Evolutionary conservation across 2,329 filamentous ascomycete species (phyloP).

Genomic region (Sporothrix phasma): DNA sequence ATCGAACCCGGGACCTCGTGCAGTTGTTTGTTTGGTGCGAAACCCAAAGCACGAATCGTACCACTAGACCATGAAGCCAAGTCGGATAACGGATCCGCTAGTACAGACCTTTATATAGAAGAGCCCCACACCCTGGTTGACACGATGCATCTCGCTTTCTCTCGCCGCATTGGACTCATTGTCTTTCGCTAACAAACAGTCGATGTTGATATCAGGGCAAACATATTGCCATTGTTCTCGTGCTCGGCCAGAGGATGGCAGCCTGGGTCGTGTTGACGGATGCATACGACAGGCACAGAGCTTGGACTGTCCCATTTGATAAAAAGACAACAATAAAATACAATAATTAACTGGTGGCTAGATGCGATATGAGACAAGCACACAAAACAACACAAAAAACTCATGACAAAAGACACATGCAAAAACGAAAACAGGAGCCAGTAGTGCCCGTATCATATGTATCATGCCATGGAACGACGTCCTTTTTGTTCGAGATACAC

Average conservation of each 20-base stretch:
- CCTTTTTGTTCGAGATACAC: neutral
- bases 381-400: neutral
- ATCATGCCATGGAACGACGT: slow-evolving; percentile 1
- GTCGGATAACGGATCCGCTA: neutral
- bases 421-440: neutral
- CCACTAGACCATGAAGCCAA: slow-evolving; percentile 19
- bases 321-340: no score
- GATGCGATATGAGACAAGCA: neutral
- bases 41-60: slow-evolving; percentile 21
- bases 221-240: no score
- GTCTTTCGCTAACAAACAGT: no score
- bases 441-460: neutral
- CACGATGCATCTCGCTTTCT: no score
- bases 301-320: no score
- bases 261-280: no score
- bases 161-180: no score
- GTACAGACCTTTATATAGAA: neutral
- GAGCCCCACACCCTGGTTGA: no score
- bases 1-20: slow-evolving; percentile 22
- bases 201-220: no score
- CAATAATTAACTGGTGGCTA: no score
- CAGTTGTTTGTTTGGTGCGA: slow-evolving; percentile 14
- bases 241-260: no score
- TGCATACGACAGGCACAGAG: no score
- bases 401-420: neutral